Conservation (phyloP, 192 early-diverging fungal genomes). For the Coemansia pectinata region DNA sequence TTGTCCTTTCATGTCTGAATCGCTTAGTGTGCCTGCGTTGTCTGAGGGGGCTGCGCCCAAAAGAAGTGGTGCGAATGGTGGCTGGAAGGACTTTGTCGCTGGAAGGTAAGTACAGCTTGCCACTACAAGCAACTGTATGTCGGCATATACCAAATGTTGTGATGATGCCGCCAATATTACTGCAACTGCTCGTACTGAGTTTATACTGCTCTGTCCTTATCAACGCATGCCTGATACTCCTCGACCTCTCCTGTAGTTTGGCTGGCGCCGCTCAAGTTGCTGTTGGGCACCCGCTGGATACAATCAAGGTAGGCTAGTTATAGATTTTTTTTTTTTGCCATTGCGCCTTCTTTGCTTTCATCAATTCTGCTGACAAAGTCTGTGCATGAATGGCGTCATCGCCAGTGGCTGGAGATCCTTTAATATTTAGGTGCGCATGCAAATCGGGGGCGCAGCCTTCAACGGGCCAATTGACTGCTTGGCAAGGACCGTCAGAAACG, state of each 20-base stretch:
- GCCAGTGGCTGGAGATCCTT: background rate
- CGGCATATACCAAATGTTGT: background rate
- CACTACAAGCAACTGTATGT: background rate
- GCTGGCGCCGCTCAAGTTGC: slow-evolving; percentile 69
- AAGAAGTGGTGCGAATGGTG: slow-evolving; percentile 22
- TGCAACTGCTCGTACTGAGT: background rate
- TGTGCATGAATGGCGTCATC: slow-evolving; percentile 19
- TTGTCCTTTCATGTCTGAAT: slow-evolving; percentile 20
- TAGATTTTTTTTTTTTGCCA: background rate
- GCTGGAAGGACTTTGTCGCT: slow-evolving; percentile 62
- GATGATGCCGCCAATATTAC: background rate
- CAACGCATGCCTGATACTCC: background rate
- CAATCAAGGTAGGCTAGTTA: slow-evolving; percentile 63
- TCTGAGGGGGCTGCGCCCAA: slow-evolving; percentile 2
- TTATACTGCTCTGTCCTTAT: background rate
- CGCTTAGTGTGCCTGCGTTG: slow-evolving; percentile 11
- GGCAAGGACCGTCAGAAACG: slow-evolving; percentile 77
- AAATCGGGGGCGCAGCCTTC: slow-evolving; percentile 63
- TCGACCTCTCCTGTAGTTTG: slow-evolving; percentile 38
- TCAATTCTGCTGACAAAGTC: background rate
- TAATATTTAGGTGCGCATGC: slow-evolving; percentile 63
- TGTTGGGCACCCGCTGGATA: slow-evolving; percentile 83
- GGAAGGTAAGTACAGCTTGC: slow-evolving; percentile 56
- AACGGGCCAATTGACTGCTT: slow-evolving; percentile 81
- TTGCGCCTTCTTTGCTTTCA: background rate